phyloP scores from a whole-genome alignment of 495 filamentous ascomycete genomes.

The Podospora appendiculata region DNA sequence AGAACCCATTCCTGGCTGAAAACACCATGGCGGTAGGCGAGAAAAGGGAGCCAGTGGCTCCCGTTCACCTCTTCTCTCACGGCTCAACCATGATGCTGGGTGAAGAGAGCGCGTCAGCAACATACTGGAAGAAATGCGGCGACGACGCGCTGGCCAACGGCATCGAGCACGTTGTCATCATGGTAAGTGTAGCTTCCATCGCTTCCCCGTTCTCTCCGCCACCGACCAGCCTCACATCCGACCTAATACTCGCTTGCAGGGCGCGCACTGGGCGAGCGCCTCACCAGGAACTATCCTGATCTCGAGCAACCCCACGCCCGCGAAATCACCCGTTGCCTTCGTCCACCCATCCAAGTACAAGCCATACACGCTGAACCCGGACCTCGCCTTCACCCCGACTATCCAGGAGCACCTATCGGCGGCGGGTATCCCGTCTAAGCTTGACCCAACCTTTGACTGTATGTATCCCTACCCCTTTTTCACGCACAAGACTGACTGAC shows the following conservation, averaged over 20 bases:
- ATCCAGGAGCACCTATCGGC: constrained; percentile 36
- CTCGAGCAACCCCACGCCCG: constrained; percentile 46
- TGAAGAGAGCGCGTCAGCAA: constrained; percentile 47
- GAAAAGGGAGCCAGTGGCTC: constrained; percentile 22
- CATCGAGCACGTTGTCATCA: constrained; percentile 54
- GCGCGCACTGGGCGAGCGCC: constrained; percentile 52
- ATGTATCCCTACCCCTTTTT: too few species aligned
- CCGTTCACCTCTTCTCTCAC: constrained; percentile 62
- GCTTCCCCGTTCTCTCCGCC: not conserved
- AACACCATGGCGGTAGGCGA: not conserved
- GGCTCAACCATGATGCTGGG: constrained; percentile 63
- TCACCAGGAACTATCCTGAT: constrained; percentile 42
- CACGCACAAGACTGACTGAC: too few species aligned
- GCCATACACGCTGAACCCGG: constrained; percentile 47
- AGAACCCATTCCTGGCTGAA: not conserved
- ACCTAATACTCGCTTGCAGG: constrained; percentile 23
- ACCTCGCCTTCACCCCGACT: constrained; percentile 37
- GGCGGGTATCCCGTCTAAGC: constrained; percentile 42
- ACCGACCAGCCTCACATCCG: too few species aligned
- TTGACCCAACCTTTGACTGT: constrained; percentile 23
- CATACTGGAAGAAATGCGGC: constrained; percentile 56
- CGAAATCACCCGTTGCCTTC: constrained; percentile 50
- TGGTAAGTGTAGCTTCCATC: constrained; percentile 32
- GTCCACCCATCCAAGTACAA: constrained; percentile 52
- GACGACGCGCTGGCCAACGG: constrained; percentile 47